Evolutionary conservation across 2,329 filamentous ascomycete species (phyloP).

Genomic region (Trichoderma semiorbis): DNA sequence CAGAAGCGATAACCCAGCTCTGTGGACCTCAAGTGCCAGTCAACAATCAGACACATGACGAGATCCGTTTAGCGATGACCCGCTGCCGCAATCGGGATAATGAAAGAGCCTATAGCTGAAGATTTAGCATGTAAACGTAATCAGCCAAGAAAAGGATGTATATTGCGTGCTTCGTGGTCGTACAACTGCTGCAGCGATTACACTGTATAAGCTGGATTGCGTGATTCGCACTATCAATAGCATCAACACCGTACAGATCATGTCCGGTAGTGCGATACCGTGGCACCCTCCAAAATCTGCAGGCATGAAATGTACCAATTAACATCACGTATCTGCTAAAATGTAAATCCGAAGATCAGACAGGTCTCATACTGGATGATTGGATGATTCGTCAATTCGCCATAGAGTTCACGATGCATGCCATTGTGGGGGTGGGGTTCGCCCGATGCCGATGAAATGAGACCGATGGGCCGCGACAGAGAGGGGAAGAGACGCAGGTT

Average conservation of each 20-base stretch:
- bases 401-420: constrained; percentile 17
- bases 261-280: neutral
- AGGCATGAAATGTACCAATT: neutral
- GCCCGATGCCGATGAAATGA: neutral
- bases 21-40: neutral
- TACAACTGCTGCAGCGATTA: neutral
- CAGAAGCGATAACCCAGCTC: neutral
- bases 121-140: neutral
- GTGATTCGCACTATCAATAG: constrained; percentile 21
- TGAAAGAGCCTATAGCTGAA: neutral
- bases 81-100: neutral
- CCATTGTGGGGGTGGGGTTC: constrained; percentile 18
- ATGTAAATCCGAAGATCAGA: neutral
- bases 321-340: neutral
- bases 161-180: constrained; percentile 14
- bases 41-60: constrained; percentile 2
- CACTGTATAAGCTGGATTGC: constrained; percentile 11
- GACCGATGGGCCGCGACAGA: constrained; percentile 8
- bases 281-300: neutral
- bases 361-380: constrained; percentile 2
- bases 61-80: constrained; percentile 16
- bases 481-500: constrained; percentile 9
- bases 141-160: neutral
- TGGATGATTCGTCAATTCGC: constrained; percentile 16
- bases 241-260: constrained; percentile 16